Evolutionary conservation across 2,329 filamentous ascomycete genomes (phyloP), one percentile per base, ranked within the genome.

Genomic region (Colletotrichum tamarilloi): DNA sequence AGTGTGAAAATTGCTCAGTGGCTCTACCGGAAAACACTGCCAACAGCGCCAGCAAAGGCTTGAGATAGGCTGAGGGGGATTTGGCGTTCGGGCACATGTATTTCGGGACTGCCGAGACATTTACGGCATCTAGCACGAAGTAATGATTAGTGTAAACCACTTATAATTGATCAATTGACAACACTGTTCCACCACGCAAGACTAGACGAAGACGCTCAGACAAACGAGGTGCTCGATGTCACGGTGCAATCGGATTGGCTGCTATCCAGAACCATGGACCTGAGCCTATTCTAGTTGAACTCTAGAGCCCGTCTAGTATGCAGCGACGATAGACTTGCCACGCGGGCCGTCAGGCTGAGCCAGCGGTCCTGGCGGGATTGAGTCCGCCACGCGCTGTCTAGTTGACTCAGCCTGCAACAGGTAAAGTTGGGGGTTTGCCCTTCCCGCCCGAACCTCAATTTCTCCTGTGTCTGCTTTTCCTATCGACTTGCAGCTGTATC

Each of bases 1-100:
- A 88, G 87, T 60, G 89, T 93, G 19, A 86, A 81, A 59, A 86
- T 92, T 76, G 81, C 89, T 12, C 83, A 85, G 35, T 90, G 88
- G 88, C 72, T 91, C 22, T 92, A 93, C 80, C 84, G 81, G 72
- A 85, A 81, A 76, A 84, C 85, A 3, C 73, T 86, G 52, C 30
- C 62, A 6, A 3, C 57, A 7, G 5, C 46, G 6, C 28, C 46
- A 35, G 12, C n/a, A 5, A 65, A 60, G 19, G 55, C 12, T 42
- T 65, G 35, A 73, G 14, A 1, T 12, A 12, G 16, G n/a, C 2
- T 32, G 7, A 9, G 56, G 22, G 12, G 26, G 12, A 9, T 22
- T 9, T 28, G 26, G 52, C 19, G 16, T 28, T 53, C 1, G 11
- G 22, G 9, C 28, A 38, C 12, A 16, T 58, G 26, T n/a, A 32